Conservation (phyloP, 1,284 basidiomycete genomes). For the Wallemia mellicola region DNA sequence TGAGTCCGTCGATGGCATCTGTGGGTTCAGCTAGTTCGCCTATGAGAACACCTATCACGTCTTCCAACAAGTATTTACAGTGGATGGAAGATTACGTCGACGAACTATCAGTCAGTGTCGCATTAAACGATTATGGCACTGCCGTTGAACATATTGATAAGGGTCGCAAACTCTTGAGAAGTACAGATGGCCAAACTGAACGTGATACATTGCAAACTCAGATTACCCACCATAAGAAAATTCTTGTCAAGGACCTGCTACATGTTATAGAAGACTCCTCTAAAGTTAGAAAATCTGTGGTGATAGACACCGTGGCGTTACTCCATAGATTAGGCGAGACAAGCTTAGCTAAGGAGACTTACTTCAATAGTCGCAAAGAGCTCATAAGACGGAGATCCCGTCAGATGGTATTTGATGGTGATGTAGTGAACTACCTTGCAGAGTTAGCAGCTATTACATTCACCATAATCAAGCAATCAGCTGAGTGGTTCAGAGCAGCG, state of each 20-base stretch:
- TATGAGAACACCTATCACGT: not conserved
- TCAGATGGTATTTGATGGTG: constrained; percentile 69
- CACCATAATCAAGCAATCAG: constrained; percentile 72
- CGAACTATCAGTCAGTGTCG: constrained; percentile 67
- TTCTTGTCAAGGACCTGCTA: constrained; percentile 40
- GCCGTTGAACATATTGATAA: constrained; percentile 57
- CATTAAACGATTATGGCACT: constrained; percentile 59
- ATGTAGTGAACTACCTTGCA: constrained; percentile 46
- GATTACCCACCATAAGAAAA: constrained; percentile 33
- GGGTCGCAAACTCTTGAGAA: constrained; percentile 17
- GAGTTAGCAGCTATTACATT: constrained; percentile 59
- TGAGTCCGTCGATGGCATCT: not conserved
- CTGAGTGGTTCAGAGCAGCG: constrained; percentile 87
- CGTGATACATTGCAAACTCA: constrained; percentile 18
- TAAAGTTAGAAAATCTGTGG: not conserved
- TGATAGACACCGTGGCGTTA: constrained; percentile 15
- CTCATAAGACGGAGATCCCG: constrained; percentile 46
- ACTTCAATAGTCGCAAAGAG: constrained; percentile 45
- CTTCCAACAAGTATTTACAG: constrained; percentile 27
- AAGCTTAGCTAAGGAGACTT: constrained; percentile 48
- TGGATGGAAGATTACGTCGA: constrained; percentile 78
- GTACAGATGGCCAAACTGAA: constrained; percentile 19
- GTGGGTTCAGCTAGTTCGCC: not conserved
- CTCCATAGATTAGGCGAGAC: constrained; percentile 46
- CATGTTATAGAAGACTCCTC: constrained; percentile 10